Percentiles rank a stretch among this genome's conserved stretches.
Evolutionary conservation across 805 yeast species (phyloP).

Genomic region (Metschnikowia bowlesiae): DNA sequence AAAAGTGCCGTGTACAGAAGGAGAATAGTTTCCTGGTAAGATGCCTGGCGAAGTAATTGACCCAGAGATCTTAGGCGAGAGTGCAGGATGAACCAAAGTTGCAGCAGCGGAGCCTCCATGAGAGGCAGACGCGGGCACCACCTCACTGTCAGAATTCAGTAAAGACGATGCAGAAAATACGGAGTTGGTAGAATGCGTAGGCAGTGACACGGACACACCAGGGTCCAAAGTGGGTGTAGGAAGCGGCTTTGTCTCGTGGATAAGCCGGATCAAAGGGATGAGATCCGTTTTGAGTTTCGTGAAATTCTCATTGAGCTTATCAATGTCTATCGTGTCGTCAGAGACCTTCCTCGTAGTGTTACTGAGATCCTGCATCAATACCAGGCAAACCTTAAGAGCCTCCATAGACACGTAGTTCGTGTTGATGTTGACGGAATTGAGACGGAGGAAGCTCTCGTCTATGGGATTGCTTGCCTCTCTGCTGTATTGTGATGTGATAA

Average conservation of each 20-base stretch:
- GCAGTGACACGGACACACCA: conserved; percentile 27
- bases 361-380: conserved; percentile 34
- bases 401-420: conserved; percentile 34
- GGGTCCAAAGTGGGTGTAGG: conserved; percentile 58
- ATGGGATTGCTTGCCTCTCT: conserved; percentile 11
- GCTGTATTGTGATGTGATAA: conserved; percentile 37
- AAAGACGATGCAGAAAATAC: conserved; percentile 11
- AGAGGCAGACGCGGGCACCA: conserved; percentile 4
- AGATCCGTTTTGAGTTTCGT: conserved; percentile 58
- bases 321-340: conserved; percentile 25
- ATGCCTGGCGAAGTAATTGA: background rate
- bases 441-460: conserved; percentile 21
- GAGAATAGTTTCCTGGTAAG: background rate
- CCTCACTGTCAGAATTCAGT: conserved; percentile 13
- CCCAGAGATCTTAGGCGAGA: background rate
- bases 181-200: conserved; percentile 22
- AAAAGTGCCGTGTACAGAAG: conserved; percentile 1
- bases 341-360: conserved; percentile 11
- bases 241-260: conserved; percentile 63
- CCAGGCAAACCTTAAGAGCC: conserved; percentile 32
- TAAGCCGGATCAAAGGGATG: conserved; percentile 55
- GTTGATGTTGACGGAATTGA: conserved; percentile 32
- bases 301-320: conserved; percentile 50
- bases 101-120: background rate
- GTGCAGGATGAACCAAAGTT: background rate